A percentile compares a stretch with the other conserved stretches of the same genome.
Evolutionary conservation across 345 rosid species (phyloP).

Genomic region (Erysimum cheiranthoides): DNA sequence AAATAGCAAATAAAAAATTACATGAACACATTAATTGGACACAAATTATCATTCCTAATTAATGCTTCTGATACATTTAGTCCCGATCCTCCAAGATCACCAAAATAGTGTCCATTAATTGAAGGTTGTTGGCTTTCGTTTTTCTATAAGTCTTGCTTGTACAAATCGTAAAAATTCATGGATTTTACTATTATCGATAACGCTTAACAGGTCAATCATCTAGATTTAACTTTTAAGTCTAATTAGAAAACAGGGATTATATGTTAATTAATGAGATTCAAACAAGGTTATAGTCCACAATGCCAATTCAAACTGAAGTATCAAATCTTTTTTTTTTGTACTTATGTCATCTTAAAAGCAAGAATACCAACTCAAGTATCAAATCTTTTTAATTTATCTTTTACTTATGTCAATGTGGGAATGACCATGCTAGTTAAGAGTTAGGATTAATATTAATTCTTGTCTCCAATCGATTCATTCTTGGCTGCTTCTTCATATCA

Average conservation of each 20-base stretch:
- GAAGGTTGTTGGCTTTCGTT: too few relatives aligned
- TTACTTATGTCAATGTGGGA: background rate
- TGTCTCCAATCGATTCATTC: background rate
- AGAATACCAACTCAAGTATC: background rate
- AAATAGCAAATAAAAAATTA: too few relatives aligned
- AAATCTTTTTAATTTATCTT: background rate
- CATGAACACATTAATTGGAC: too few relatives aligned
- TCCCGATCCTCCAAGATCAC: too few relatives aligned
- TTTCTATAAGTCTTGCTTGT: too few relatives aligned
- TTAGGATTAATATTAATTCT: background rate
- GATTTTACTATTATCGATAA: too few relatives aligned
- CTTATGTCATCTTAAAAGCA: background rate
- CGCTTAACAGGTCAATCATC: too few relatives aligned
- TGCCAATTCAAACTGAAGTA: constrained; percentile 17
- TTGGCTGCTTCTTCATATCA: background rate
- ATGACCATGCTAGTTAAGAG: background rate
- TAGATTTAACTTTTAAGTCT: background rate
- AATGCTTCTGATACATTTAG: too few relatives aligned
- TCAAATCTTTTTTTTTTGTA: background rate
- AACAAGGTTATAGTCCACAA: background rate
- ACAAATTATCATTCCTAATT: too few relatives aligned
- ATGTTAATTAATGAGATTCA: background rate
- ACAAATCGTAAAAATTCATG: too few relatives aligned
- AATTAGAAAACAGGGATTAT: background rate
- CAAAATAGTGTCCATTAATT: too few relatives aligned